These are phyloP conservation scores for Mycena indigotica DNA, from an alignment of 768 basidiomycete species.

Conservation along the genomic window DNA sequence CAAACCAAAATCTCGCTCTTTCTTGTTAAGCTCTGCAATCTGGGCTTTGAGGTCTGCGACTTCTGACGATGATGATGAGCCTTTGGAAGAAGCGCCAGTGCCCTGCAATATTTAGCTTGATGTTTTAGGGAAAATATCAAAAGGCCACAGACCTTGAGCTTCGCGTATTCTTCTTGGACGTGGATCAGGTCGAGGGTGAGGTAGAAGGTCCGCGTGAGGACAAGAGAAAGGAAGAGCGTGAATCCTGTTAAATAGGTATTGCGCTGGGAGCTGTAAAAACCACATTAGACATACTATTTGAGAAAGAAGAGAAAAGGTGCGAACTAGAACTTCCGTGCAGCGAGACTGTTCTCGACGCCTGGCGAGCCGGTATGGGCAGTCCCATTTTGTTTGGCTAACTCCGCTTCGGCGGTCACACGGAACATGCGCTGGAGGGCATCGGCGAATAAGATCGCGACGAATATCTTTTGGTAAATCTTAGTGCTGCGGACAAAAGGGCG, in stretches of 20 bases:
- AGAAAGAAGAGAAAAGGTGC: constrained; percentile 29
- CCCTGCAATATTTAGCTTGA: no score
- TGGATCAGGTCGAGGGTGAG: constrained; percentile 91
- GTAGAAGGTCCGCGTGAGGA: constrained; percentile 90
- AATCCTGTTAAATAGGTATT: constrained; percentile 94
- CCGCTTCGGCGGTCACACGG: constrained; percentile 71
- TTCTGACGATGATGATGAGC: constrained; percentile 51
- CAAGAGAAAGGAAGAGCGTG: constrained; percentile 93
- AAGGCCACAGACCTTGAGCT: constrained; percentile 62
- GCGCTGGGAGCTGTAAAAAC: constrained; percentile 67
- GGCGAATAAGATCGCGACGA: constrained; percentile 83
- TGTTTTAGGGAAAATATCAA: no score
- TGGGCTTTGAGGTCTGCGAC: constrained; percentile 71
- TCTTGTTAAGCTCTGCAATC: constrained; percentile 56
- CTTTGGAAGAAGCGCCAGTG: constrained; percentile 21
- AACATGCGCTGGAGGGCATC: constrained; percentile 95
- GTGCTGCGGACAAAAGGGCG: background rate
- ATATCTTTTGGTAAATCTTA: constrained; percentile 44
- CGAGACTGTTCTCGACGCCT: constrained; percentile 82
- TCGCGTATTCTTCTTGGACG: constrained; percentile 83
- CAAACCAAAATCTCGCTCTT: constrained; percentile 68
- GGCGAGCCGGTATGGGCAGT: constrained; percentile 57
- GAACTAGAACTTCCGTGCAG: constrained; percentile 93
- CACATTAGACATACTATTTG: no score
- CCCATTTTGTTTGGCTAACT: constrained; percentile 60